Evolutionary conservation across 2,329 filamentous ascomycete species (phyloP).

Genomic region (Albifimbria verrucaria): DNA sequence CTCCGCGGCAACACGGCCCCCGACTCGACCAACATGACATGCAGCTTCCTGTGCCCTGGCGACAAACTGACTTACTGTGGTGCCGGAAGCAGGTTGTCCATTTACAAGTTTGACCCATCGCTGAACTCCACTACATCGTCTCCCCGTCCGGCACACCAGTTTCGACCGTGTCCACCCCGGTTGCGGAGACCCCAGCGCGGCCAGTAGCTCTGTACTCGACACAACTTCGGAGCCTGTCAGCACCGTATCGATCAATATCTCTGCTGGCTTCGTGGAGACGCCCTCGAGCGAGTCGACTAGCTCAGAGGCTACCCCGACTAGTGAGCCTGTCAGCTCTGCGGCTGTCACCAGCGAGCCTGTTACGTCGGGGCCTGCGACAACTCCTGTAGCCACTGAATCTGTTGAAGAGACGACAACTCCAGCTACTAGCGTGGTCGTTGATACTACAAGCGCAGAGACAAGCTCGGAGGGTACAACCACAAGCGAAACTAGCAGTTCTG

Average conservation of each 20-base stretch:
- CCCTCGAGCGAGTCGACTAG: neutral
- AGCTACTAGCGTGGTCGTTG: neutral
- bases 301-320: neutral
- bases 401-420: neutral
- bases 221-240: neutral
- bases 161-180: neutral
- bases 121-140: neutral
- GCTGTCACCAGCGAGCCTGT: neutral
- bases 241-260: neutral
- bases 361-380: neutral
- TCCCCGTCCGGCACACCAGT: neutral
- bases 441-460: neutral
- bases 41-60: slow-evolving; percentile 28
- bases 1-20: slow-evolving; percentile 24
- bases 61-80: slow-evolving; percentile 32
- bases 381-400: neutral
- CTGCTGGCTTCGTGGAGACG: neutral
- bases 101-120: slow-evolving; percentile 22
- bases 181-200: neutral
- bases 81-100: slow-evolving; percentile 25
- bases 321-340: neutral
- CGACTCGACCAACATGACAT: slow-evolving; percentile 26
- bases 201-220: neutral
- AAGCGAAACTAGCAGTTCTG: neutral
- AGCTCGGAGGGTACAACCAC: neutral